Base-by-base conservation (phyloP, 805 yeast genomes). In the Schizosaccharomyces cryophilus region DNA sequence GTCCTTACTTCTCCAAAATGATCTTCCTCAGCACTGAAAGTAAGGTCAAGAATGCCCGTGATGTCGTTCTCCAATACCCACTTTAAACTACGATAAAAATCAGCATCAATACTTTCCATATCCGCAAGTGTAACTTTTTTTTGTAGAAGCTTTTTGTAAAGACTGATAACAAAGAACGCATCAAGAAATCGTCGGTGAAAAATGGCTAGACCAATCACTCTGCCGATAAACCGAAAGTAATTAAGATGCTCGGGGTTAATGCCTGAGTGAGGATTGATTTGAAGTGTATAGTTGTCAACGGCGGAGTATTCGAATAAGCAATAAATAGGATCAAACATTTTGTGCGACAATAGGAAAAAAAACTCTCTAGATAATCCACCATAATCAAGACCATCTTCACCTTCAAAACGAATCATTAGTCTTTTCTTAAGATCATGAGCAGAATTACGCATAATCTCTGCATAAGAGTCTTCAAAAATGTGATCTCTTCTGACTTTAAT, bases 361-460 rank as follows among this genome's bases (percentile, higher is more conserved):
- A 87, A 93, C 73, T 93, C 99, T 75, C 99, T 80, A 38, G 96
- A 87, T 64, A 93, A 97, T 71, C 99, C 99, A 78, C 99, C 99
- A 71, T 93, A 93, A 76, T 93, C 99, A 68, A 93, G 80, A 73
- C 98, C 99, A 77, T 93, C 99, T 75, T 93, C 99, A 64, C 98
- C 98, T 67, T 93, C 98, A 69, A 93, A 93, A 72, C 90, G 88
- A 73, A 93, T 93, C 98, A 93, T 93, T 64, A 93, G 76, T 71
- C 98, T 80, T 77, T 93, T 93, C 80, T 93, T 94, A 74, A 93
- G 79, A 71, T 93, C 99, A 73, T 89, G 96, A 21, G 98, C 97
- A 2, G 96, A 84, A 75, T 93, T 98, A 73, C 98, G 84, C 98
- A 93, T 93, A 62, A 93, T 83, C 72, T 93, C 99, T 73, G 94